These are phyloP conservation scores for Haematococcus lacustris DNA, from an alignment of 139 green algal species.

Conservation along the genomic window DNA sequence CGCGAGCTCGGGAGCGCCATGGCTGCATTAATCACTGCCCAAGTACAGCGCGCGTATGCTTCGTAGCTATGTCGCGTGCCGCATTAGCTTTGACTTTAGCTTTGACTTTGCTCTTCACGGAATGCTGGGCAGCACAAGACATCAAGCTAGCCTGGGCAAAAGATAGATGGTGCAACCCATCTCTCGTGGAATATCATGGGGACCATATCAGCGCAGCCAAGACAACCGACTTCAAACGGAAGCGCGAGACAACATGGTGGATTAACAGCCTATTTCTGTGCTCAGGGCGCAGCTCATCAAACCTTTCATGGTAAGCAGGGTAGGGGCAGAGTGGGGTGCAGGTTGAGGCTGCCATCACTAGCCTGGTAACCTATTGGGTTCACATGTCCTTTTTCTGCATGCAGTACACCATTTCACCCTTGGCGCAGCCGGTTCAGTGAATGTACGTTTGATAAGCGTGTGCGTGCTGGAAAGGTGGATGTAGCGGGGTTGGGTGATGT, in stretches of 20 bases:
- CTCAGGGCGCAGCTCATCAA: too few species aligned
- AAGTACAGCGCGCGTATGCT: too few species aligned
- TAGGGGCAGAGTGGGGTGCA: slow-evolving; percentile 2
- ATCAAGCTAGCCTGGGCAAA: neutral
- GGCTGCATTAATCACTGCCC: too few species aligned
- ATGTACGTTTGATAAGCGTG: slow-evolving; percentile 23
- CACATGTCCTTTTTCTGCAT: too few species aligned
- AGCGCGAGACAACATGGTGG: slow-evolving; percentile 15
- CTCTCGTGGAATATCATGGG: slow-evolving; percentile 17
- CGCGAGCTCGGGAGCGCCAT: too few species aligned
- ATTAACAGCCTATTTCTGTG: slow-evolving; percentile 31
- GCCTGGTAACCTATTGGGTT: too few species aligned
- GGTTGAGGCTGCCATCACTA: slow-evolving; percentile 4
- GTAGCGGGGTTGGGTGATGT: slow-evolving; percentile 25
- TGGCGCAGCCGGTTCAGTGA: slow-evolving; percentile 23
- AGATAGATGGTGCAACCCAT: slow-evolving; percentile 24
- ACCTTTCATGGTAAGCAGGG: too few species aligned
- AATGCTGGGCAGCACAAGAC: too few species aligned
- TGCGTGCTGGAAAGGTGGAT: slow-evolving; percentile 26
- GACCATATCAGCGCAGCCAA: slow-evolving; percentile 7
- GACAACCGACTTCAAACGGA: slow-evolving; percentile 15
- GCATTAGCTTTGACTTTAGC: too few species aligned
- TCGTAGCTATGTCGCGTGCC: too few species aligned
- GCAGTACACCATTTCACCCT: slow-evolving; percentile 23
- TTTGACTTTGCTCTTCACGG: too few species aligned